Conservation (phyloP, 2,329 filamentous ascomycete genomes). For the Parascedosporium putredinis region DNA sequence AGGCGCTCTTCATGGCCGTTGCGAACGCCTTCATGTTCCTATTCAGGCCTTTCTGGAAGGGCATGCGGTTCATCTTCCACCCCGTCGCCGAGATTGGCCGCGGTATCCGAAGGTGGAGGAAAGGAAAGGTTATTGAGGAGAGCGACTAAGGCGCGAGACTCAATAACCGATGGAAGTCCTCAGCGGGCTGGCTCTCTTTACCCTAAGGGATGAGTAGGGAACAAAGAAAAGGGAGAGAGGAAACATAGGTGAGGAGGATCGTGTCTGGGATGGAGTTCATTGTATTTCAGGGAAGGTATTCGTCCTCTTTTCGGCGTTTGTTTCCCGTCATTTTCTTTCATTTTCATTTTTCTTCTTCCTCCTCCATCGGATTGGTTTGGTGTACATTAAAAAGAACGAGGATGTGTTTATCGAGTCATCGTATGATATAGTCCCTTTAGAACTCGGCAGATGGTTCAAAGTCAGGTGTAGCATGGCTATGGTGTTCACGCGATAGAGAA, state of each 20-base stretch:
- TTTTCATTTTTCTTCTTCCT: no score
- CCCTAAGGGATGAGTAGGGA: no score
- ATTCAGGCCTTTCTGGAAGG: conserved; percentile 6
- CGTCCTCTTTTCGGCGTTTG: no score
- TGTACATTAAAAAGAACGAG: not conserved
- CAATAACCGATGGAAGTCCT: not conserved
- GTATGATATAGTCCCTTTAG: not conserved
- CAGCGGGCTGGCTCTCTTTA: not conserved
- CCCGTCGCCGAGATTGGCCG: conserved; percentile 5
- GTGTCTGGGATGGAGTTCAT: not conserved
- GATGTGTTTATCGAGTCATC: not conserved
- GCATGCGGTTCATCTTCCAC: conserved; percentile 5
- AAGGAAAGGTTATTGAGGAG: conserved; percentile 2
- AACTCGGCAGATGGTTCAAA: not conserved
- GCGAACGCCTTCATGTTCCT: conserved; percentile 1
- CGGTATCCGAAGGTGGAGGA: conserved; percentile 5
- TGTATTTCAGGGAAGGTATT: no score
- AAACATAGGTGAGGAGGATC: no score
- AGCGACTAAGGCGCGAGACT: no score
- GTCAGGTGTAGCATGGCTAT: not conserved
- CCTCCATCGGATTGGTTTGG: no score
- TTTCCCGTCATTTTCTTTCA: no score
- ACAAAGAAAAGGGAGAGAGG: no score
- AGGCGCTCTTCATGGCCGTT: not conserved
- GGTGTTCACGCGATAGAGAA: not conserved